Conservation (phyloP, 495 filamentous ascomycete genomes). For the Rostrohypoxylon terebratum region DNA sequence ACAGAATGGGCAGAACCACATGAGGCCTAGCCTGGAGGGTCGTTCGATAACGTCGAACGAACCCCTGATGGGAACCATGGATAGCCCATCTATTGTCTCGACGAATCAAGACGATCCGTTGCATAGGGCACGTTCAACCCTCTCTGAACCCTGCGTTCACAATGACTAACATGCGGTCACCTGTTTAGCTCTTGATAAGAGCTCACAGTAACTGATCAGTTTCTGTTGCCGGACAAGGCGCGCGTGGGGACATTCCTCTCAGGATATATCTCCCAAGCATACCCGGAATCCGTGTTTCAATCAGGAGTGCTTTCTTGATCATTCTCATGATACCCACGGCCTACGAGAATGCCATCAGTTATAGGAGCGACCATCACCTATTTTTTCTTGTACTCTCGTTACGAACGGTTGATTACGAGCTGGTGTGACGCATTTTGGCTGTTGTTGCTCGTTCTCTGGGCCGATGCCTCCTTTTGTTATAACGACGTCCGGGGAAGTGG, state of each 20-base stretch:
- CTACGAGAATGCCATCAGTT: conserved; percentile 45
- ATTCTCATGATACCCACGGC: conserved; percentile 45
- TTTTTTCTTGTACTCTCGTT: conserved; percentile 46
- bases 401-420: conserved; percentile 39
- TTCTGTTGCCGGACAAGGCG: conserved; percentile 37
- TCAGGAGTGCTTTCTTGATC: conserved; percentile 38
- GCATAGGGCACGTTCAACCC: conserved; percentile 72
- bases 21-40: conserved; percentile 53
- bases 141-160: conserved; percentile 53
- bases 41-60: conserved; percentile 74
- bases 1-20: conserved; percentile 37
- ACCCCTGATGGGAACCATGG: conserved; percentile 63
- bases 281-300: conserved; percentile 33
- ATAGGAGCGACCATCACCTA: conserved; percentile 32
- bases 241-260: conserved; percentile 10
- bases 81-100: conserved; percentile 71
- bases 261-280: conserved; percentile 13
- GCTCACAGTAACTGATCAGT: conserved; percentile 62
- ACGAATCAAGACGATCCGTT: conserved; percentile 75
- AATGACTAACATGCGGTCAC: conserved; percentile 50
- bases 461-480: conserved; percentile 42
- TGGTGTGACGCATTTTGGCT: conserved; percentile 39
- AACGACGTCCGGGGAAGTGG: conserved; percentile 29
- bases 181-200: conserved; percentile 58
- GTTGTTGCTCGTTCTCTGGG: conserved; percentile 41